phyloP scores from a whole-genome alignment of 805 yeast genomes.

The Zygosaccharomyces kombuchaensis region DNA sequence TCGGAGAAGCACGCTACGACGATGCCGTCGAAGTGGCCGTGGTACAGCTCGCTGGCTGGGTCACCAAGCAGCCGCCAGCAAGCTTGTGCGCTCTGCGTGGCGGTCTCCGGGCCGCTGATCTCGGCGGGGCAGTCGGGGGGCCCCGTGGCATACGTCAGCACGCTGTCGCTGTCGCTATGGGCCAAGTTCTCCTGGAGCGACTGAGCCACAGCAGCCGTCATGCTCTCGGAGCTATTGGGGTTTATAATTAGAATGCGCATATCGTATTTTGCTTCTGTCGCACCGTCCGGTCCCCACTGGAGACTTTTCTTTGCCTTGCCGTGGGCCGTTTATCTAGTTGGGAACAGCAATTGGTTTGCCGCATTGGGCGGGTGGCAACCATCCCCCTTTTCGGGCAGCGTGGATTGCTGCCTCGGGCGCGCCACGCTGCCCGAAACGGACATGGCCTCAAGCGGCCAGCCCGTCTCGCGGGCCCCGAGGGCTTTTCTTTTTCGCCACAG shows the following conservation, averaged over 20 bases:
- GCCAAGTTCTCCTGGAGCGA: slow-evolving; percentile 8
- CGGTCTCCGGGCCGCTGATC: slow-evolving; percentile 21
- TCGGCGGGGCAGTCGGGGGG: slow-evolving; percentile 23
- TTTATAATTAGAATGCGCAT: slow-evolving; percentile 19
- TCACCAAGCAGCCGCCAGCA: slow-evolving; percentile 20
- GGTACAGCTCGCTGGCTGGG: slow-evolving; percentile 12
- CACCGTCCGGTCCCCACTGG: no score
- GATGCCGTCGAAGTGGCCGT: slow-evolving; percentile 21
- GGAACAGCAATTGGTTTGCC: neutral
- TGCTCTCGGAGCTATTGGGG: slow-evolving; percentile 25
- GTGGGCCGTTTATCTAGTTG: slow-evolving; percentile 1
- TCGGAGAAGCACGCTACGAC: slow-evolving; percentile 28
- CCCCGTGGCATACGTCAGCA: slow-evolving; percentile 19
- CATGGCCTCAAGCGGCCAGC: neutral
- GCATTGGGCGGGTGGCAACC: neutral
- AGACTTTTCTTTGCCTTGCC: no score
- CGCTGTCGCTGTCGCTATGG: neutral
- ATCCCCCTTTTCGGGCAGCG: neutral
- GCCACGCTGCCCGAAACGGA: neutral
- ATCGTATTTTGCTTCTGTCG: neutral
- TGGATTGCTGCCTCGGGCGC: neutral
- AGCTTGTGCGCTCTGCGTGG: slow-evolving; percentile 17
- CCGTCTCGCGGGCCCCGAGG: neutral
- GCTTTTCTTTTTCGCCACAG: neutral
- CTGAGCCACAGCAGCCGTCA: slow-evolving; percentile 21